Evolutionary conservation across 2,329 filamentous ascomycete genomes (phyloP), one percentile per base, ranked within the genome.

Genomic region (Ophiosphaerella herpotricha): DNA sequence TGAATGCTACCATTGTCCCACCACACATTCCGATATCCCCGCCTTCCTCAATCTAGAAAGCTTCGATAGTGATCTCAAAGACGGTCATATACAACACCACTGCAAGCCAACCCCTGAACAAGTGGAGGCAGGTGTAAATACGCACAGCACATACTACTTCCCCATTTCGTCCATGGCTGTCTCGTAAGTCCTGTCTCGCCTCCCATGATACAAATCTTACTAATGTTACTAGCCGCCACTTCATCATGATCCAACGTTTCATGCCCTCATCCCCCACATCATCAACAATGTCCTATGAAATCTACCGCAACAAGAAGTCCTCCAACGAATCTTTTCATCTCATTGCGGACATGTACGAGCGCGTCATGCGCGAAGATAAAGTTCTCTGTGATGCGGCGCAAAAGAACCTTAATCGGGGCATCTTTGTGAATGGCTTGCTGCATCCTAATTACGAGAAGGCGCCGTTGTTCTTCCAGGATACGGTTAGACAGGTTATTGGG

Each of bases 351-450:
- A 82, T 86, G 67, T 86, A 85, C 72, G 82, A 82, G 67, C 78
- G 81, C 29, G 79, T 87, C 62, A 82, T 86, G 80, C 77, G 78
- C 2, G 84, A 87, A 67, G 84, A 87, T 71, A 86, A 86, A 63
- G 74, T 78, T 18, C 79, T 87, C 23, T 86, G 84, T 70, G 72
- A 76, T 50, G 76, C 77, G 8, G 78, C 82, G 2, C 84, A 86
- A 64, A 77, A 74, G 64, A 86, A 87, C 62, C 74, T 86, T 56
- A 80, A 83, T 59, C 75, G 80, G 0, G 82, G 82, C 7, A 77
- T 85, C 32, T 86, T 85, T 51, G 73, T 82, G 58, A 85, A 82
- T 54, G 84, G 84, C 26, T 77, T 83, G 61, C 71, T 86, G 67
- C 84, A 87, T 61, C 83, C 84, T 0, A 74, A 75, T 43, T 78